These are phyloP conservation scores for Trichosporon coremiiforme DNA, from an alignment of 1,284 basidiomycete genomes.

Conservation along the genomic window DNA sequence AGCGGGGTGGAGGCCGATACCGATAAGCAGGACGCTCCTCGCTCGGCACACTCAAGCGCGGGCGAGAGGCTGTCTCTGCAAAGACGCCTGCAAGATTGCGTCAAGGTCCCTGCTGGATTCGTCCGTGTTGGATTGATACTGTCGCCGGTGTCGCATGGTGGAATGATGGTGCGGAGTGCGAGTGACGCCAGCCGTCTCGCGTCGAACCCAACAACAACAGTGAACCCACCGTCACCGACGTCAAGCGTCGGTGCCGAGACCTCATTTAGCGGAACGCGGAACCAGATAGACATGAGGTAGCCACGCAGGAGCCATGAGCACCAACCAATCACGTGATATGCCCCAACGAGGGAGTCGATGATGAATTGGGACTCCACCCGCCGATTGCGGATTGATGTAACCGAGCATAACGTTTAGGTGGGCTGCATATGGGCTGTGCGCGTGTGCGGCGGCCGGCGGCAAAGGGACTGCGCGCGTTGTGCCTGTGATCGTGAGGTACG, in stretches of 20 bases:
- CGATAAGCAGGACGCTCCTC: conserved; percentile 4
- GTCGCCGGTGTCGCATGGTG: neutral
- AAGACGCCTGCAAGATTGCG: neutral
- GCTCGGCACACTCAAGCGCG: conserved; percentile 1
- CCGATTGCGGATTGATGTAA: conserved; percentile 8
- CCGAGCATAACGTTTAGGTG: neutral
- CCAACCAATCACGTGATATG: neutral
- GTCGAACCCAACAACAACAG: neutral
- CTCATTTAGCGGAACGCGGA: neutral
- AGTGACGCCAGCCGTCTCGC: neutral
- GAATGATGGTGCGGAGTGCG: neutral
- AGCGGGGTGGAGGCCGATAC: conserved; percentile 1
- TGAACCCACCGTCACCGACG: neutral
- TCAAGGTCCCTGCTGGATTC: neutral
- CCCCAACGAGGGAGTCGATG: neutral
- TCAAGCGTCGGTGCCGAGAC: neutral
- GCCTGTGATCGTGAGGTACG: conserved; percentile 8
- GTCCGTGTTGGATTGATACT: neutral
- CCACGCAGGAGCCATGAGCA: neutral
- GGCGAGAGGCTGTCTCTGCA: neutral
- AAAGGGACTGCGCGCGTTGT: neutral
- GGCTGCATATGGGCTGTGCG: neutral
- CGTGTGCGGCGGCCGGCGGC: conserved; percentile 4
- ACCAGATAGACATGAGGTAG: neutral
- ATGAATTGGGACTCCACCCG: neutral